phyloP scores from a whole-genome alignment of 768 basidiomycete species.

The Omphalotus guepiniiformis region DNA sequence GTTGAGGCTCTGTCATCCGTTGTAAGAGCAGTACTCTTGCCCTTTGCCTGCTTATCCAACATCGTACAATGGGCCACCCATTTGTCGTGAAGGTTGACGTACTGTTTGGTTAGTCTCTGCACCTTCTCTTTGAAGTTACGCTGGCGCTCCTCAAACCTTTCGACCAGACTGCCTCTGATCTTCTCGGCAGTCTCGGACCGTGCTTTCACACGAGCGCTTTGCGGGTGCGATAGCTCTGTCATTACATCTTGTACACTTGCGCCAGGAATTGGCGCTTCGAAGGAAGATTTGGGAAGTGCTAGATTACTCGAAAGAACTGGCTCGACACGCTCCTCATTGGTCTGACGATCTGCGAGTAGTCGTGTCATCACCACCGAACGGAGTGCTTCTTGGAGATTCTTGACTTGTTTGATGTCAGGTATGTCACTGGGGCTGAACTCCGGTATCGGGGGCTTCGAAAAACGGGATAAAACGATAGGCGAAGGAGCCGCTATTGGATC shows the following conservation, averaged over 20 bases:
- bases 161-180: conserved; percentile 45
- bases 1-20: conserved; percentile 36
- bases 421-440: conserved; percentile 23
- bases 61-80: conserved; percentile 71
- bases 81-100: conserved; percentile 59
- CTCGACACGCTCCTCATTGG: conserved; percentile 56
- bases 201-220: conserved; percentile 26
- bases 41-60: conserved; percentile 57
- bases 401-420: conserved; percentile 35
- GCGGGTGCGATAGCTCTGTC: conserved; percentile 35
- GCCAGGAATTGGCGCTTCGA: conserved; percentile 22
- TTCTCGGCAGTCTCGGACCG: conserved; percentile 25
- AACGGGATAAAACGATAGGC: background rate
- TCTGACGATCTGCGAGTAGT: conserved; percentile 54
- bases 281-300: conserved; percentile 28
- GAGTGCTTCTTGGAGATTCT: conserved; percentile 55
- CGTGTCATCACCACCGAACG: conserved; percentile 61
- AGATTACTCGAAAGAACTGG: conserved; percentile 63
- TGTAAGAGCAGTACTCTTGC: conserved; percentile 21
- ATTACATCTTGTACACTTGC: conserved; percentile 41
- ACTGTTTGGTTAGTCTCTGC: conserved; percentile 56
- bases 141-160: conserved; percentile 53
- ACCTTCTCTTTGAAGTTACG: conserved; percentile 49
- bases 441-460: background rate
- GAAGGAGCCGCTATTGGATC: conserved; percentile 5